Conservation (phyloP, 495 filamentous ascomycete genomes). For the Podospora pseudoanserina region DNA sequence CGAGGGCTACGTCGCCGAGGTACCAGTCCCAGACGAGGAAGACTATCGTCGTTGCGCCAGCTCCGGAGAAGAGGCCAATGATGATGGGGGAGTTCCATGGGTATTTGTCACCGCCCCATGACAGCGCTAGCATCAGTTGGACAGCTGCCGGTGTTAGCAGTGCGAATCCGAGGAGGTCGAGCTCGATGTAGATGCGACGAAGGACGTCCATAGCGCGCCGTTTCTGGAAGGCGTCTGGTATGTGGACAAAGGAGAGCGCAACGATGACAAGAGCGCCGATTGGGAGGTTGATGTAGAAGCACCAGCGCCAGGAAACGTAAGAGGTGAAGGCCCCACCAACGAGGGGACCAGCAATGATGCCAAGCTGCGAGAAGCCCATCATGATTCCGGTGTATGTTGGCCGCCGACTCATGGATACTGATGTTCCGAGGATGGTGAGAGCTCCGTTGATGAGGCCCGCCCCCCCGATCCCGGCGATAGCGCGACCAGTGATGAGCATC, state of each 20-base stretch:
- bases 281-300: slow-evolving; percentile 71
- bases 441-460: slow-evolving; percentile 40
- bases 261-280: slow-evolving; percentile 59
- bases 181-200: slow-evolving; percentile 44
- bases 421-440: slow-evolving; percentile 34
- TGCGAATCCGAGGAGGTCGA: slow-evolving; percentile 64
- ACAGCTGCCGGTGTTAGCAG: slow-evolving; percentile 65
- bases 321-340: slow-evolving; percentile 52
- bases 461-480: slow-evolving; percentile 50
- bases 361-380: slow-evolving; percentile 58
- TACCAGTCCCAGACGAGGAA: slow-evolving; percentile 60
- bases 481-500: slow-evolving; percentile 53
- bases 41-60: slow-evolving; percentile 51
- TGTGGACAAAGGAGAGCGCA: slow-evolving; percentile 49
- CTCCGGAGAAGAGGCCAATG: slow-evolving; percentile 62
- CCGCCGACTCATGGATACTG: slow-evolving; percentile 38
- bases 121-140: slow-evolving; percentile 66
- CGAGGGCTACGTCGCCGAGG: slow-evolving; percentile 60
- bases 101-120: slow-evolving; percentile 71
- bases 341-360: slow-evolving; percentile 64
- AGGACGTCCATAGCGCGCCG: slow-evolving; percentile 32
- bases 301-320: slow-evolving; percentile 54
- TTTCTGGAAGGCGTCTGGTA: slow-evolving; percentile 46
- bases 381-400: slow-evolving; percentile 38
- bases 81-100: slow-evolving; percentile 59